phyloP scores from a whole-genome alignment of 2,329 filamentous ascomycete species.

The Phaeosphaeriaceae sp. region DNA sequence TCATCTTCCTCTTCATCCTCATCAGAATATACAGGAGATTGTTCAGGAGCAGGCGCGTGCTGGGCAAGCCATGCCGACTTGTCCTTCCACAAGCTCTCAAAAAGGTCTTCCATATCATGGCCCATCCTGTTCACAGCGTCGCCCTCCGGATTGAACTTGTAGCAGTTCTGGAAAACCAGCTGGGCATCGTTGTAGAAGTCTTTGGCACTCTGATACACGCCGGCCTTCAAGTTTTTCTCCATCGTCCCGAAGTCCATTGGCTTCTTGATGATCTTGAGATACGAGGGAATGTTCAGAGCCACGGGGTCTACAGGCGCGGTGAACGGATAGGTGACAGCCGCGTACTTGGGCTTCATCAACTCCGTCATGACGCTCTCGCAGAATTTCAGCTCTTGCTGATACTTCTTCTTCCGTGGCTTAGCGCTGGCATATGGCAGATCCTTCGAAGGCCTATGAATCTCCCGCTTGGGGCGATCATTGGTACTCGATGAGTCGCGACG shows the following conservation, averaged over 20 bases:
- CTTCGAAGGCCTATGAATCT: slow-evolving; percentile 88
- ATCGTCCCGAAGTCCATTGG: slow-evolving; percentile 96
- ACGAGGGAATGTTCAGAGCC: slow-evolving; percentile 89
- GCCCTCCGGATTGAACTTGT: slow-evolving; percentile 84
- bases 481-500: slow-evolving; percentile 82
- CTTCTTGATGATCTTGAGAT: slow-evolving; percentile 92
- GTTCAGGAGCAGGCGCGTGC: slow-evolving; percentile 69
- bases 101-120: slow-evolving; percentile 75
- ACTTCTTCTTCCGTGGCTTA: slow-evolving; percentile 89
- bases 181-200: slow-evolving; percentile 86
- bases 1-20: slow-evolving; percentile 73
- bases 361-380: slow-evolving; percentile 83
- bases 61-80: slow-evolving; percentile 83
- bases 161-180: slow-evolving; percentile 88
- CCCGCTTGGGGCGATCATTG: slow-evolving; percentile 86
- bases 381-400: slow-evolving; percentile 87
- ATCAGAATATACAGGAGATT: slow-evolving; percentile 66
- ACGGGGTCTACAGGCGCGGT: slow-evolving; percentile 88
- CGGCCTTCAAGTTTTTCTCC: slow-evolving; percentile 74
- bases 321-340: slow-evolving; percentile 74
- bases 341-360: slow-evolving; percentile 76
- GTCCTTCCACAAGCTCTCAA: slow-evolving; percentile 75
- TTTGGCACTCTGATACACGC: slow-evolving; percentile 80
- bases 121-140: slow-evolving; percentile 78
- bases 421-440: slow-evolving; percentile 86